Percentiles rank a stretch among this genome's conserved stretches.
phyloP scores from a whole-genome alignment of 148 eudicot genomes.

The Persicaria maculosa region DNA sequence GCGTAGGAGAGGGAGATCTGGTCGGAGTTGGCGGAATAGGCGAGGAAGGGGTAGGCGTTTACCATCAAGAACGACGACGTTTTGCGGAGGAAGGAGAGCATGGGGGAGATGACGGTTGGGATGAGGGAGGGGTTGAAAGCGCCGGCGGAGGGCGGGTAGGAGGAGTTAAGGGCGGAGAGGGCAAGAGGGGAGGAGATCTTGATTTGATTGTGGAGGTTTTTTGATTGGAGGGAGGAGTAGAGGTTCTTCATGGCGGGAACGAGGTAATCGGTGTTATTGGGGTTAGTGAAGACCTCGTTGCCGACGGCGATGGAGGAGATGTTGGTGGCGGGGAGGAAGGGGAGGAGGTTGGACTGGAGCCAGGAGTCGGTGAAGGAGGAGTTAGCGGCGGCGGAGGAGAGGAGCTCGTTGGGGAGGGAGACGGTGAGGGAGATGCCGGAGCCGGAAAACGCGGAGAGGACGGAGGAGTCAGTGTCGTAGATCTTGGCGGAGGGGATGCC shows the following conservation, averaged over 20 bases:
- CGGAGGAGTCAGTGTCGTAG: conserved; percentile 44
- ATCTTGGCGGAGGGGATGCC: conserved; percentile 51
- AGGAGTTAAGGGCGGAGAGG: conserved; percentile 45
- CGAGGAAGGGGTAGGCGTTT: conserved; percentile 80
- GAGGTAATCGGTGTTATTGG: conserved; percentile 40
- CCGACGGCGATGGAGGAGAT: conserved; percentile 76
- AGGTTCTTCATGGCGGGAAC: conserved; percentile 71
- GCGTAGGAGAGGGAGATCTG: conserved; percentile 76
- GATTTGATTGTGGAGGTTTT: conserved; percentile 30
- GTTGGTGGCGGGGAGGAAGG: conserved; percentile 30
- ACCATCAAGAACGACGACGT: conserved; percentile 70
- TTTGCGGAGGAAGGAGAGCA: conserved; percentile 51
- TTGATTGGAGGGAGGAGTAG: conserved; percentile 38
- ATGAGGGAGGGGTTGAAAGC: conserved; percentile 46
- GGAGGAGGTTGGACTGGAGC: conserved; percentile 46
- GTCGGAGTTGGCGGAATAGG: conserved; percentile 67
- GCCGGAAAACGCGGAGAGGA: conserved; percentile 38
- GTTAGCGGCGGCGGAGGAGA: conserved; percentile 55
- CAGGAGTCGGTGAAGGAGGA: conserved; percentile 64
- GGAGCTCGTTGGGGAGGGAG: conserved; percentile 67
- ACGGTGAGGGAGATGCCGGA: conserved; percentile 32
- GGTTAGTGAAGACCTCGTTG: conserved; percentile 68
- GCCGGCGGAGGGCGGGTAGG: conserved; percentile 84
- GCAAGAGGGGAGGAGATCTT: conserved; percentile 86
- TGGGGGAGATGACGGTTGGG: conserved; percentile 52